These are phyloP conservation scores for Rutstroemia sp. DNA, from an alignment of 2,329 filamentous ascomycete genomes.

Conservation along the genomic window DNA sequence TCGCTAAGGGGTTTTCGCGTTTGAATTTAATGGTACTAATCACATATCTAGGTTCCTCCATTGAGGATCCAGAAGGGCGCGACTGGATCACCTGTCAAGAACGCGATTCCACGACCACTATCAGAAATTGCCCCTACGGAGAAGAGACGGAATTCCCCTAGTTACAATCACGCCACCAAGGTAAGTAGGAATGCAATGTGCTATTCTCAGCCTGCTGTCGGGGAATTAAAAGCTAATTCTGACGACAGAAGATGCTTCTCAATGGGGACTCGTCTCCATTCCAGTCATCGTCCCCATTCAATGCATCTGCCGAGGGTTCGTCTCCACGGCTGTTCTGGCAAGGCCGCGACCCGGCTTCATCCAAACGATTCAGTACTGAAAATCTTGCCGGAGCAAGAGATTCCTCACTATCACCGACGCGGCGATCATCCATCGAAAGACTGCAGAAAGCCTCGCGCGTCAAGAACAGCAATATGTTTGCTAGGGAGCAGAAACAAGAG, in stretches of 20 bases:
- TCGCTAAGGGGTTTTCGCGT: background rate
- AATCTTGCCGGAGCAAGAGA: slow-evolving; percentile 56
- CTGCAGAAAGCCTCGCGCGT: slow-evolving; percentile 91
- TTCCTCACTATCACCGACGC: slow-evolving; percentile 57
- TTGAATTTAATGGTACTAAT: background rate
- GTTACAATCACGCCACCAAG: slow-evolving; percentile 71
- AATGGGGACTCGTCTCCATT: slow-evolving; percentile 74
- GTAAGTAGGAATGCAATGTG: slow-evolving; percentile 39
- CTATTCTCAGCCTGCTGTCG: slow-evolving; percentile 16
- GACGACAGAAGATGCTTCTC: slow-evolving; percentile 55
- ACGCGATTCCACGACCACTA: slow-evolving; percentile 63
- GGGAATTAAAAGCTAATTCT: slow-evolving; percentile 24
- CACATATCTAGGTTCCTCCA: slow-evolving; percentile 55
- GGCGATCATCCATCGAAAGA: slow-evolving; percentile 89
- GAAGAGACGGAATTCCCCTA: slow-evolving; percentile 84
- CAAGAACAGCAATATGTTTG: slow-evolving; percentile 97
- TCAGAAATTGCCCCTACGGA: slow-evolving; percentile 84
- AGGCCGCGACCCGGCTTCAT: slow-evolving; percentile 59
- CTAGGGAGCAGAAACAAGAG: slow-evolving; percentile 83
- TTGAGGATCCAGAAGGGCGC: slow-evolving; percentile 69
- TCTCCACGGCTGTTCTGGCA: slow-evolving; percentile 93
- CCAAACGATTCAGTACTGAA: slow-evolving; percentile 57
- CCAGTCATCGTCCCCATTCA: slow-evolving; percentile 67
- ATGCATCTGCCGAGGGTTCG: slow-evolving; percentile 45
- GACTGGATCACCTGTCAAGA: slow-evolving; percentile 53